These are phyloP conservation scores for Chaetomidium leptoderma DNA, from an alignment of 495 filamentous ascomycete genomes.

Conservation along the genomic window DNA sequence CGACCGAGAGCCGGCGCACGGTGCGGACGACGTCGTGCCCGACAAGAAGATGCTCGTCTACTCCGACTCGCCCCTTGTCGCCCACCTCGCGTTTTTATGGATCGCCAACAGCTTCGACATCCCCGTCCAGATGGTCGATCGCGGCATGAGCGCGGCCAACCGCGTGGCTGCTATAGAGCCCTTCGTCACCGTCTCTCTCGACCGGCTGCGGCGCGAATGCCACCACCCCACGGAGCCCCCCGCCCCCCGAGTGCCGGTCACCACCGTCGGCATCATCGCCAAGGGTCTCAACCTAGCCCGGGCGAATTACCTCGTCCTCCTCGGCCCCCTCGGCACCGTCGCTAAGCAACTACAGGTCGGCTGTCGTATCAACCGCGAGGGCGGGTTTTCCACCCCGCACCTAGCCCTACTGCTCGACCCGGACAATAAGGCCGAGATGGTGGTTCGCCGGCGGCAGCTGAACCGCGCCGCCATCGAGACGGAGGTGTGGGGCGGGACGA, in stretches of 20 bases:
- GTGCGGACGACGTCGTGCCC: conserved; percentile 1
- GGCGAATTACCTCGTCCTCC: conserved; percentile 5
- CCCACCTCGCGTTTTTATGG: conserved; percentile 7
- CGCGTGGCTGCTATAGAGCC: conserved; percentile 5
- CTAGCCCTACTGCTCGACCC: conserved; percentile 5
- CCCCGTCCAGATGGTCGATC: conserved; percentile 5
- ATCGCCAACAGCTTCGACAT: conserved; percentile 7
- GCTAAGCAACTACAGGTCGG: conserved; percentile 4
- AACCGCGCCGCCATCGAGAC: conserved; percentile 5
- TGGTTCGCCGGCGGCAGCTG: conserved; percentile 5
- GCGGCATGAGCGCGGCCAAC: conserved; percentile 6
- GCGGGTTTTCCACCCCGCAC: conserved; percentile 5
- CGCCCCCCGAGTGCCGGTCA: conserved; percentile 1
- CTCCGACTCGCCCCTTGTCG: conserved; percentile 3
- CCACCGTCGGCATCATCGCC: conserved; percentile 7
- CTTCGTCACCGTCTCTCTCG: conserved; percentile 6
- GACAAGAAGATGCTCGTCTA: conserved; percentile 8
- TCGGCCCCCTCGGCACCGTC: conserved; percentile 7
- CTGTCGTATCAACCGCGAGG: conserved; percentile 9
- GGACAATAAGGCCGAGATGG: conserved; percentile 8
- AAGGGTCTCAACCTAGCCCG: conserved; percentile 5
- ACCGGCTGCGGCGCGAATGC: conserved; percentile 3
- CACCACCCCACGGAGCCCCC: background rate
- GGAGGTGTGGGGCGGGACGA: background rate
- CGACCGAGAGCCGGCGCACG: conserved; percentile 2